Conservation (phyloP, 768 basidiomycete species). For the Baorangia bicolor region DNA sequence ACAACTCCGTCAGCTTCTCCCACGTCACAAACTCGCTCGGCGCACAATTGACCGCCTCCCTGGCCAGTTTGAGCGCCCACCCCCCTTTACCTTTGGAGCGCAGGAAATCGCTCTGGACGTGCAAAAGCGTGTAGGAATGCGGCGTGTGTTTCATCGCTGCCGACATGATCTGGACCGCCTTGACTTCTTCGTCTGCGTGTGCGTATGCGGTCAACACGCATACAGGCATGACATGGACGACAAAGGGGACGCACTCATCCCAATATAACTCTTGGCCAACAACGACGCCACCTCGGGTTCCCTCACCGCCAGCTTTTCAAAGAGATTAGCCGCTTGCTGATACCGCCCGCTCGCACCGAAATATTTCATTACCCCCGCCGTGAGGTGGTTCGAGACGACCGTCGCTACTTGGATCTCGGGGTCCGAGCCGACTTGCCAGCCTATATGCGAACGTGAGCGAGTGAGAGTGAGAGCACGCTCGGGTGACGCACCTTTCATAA, state of each 20-base stretch:
- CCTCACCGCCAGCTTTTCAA: constrained; percentile 82
- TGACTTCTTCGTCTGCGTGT: constrained; percentile 89
- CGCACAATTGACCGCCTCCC: constrained; percentile 96
- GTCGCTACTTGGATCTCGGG: constrained; percentile 99
- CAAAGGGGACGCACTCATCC: constrained; percentile 77
- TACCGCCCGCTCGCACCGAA: constrained; percentile 90
- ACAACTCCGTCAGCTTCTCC: constrained; percentile 95
- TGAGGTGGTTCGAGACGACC: constrained; percentile 93
- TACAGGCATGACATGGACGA: not conserved
- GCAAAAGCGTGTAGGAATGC: constrained; percentile 91
- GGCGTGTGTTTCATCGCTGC: constrained; percentile 80
- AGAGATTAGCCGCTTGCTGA: constrained; percentile 87
- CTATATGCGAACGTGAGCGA: constrained; percentile 39
- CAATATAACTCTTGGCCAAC: constrained; percentile 87
- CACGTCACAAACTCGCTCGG: constrained; percentile 99
- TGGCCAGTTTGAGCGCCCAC: constrained; percentile 90
- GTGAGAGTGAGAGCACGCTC: not conserved
- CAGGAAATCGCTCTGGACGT: constrained; percentile 93
- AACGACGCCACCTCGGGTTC: constrained; percentile 91
- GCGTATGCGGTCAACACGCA: not conserved
- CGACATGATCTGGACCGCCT: constrained; percentile 93
- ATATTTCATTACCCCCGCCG: constrained; percentile 93
- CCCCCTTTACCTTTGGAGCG: constrained; percentile 79
- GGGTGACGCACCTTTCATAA: constrained; percentile 71
- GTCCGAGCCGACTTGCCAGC: constrained; percentile 98